Conservation (phyloP, 257 asterid species). For the Primulina tabacum region DNA sequence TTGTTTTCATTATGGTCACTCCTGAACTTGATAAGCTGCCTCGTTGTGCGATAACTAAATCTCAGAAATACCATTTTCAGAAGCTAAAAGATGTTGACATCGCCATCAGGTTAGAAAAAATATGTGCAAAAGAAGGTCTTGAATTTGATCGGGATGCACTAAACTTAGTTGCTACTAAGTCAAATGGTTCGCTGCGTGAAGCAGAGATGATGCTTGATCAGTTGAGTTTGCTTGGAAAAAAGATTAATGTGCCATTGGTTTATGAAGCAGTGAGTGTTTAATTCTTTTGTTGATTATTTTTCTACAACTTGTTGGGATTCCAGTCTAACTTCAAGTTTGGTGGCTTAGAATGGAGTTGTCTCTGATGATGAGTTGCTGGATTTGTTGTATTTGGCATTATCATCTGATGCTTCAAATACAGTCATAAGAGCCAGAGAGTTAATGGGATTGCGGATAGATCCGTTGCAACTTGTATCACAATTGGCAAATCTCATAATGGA, state of each 20-base stretch:
- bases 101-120: conserved; percentile 33
- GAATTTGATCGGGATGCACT: conserved; percentile 68
- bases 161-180: conserved; percentile 57
- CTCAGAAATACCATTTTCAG: conserved; percentile 54
- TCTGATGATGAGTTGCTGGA: conserved; percentile 88
- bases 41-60: conserved; percentile 46
- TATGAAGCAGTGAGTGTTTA: conserved; percentile 66
- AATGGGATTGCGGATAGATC: conserved; percentile 78
- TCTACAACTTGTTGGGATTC: not conserved
- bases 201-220: conserved; percentile 96
- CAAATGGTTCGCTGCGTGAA: conserved; percentile 83
- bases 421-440: conserved; percentile 80
- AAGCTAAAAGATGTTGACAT: conserved; percentile 62
- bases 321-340: conserved; percentile 21
- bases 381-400: conserved; percentile 69
- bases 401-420: conserved; percentile 81
- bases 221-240: conserved; percentile 78
- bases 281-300: not conserved
- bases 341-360: conserved; percentile 75
- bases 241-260: conserved; percentile 65
- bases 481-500: conserved; percentile 86
- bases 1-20: conserved; percentile 67
- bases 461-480: conserved; percentile 84
- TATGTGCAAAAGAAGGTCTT: conserved; percentile 65
- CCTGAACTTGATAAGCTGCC: conserved; percentile 74